Evolutionary conservation across 352 stramenopile species (phyloP).

Genomic region (Globisporangium nodosum): DNA sequence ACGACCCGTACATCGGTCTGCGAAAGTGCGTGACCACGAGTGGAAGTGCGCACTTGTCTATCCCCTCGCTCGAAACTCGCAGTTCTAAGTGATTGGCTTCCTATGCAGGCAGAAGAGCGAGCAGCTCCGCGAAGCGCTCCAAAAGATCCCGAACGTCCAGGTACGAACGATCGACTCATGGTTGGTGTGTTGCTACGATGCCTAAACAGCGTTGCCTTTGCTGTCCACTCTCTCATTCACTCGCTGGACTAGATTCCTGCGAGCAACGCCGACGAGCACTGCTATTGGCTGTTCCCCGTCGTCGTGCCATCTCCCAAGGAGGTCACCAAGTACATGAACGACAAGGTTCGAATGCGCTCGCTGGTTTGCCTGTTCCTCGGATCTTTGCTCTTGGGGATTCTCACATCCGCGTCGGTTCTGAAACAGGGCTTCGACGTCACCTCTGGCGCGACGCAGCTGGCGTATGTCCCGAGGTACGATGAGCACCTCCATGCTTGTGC

Average conservation of each 20-base stretch:
- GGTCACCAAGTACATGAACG: conserved; percentile 69
- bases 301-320: conserved; percentile 45
- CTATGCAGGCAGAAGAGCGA: conserved; percentile 56
- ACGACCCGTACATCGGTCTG: conserved; percentile 65
- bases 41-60: neutral
- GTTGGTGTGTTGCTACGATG: too few species aligned
- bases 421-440: conserved; percentile 76
- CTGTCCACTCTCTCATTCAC: neutral
- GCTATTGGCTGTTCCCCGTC: conserved; percentile 82
- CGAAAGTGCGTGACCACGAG: conserved; percentile 36
- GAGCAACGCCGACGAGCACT: conserved; percentile 49
- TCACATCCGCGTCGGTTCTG: neutral
- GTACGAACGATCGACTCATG: conserved; percentile 16
- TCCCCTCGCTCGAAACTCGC: neutral
- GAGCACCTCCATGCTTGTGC: neutral
- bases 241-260: conserved; percentile 45
- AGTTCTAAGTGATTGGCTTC: neutral
- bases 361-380: neutral
- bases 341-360: conserved; percentile 26
- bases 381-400: neutral
- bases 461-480: conserved; percentile 57
- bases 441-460: conserved; percentile 63
- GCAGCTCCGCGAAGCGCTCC: conserved; percentile 42
- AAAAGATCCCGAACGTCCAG: conserved; percentile 48
- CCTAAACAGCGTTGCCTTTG: neutral